A percentile compares a stretch with the other conserved stretches of the same genome.
phyloP scores from a whole-genome alignment of 2,329 filamentous ascomycete species.

The Fusarium sp. region DNA sequence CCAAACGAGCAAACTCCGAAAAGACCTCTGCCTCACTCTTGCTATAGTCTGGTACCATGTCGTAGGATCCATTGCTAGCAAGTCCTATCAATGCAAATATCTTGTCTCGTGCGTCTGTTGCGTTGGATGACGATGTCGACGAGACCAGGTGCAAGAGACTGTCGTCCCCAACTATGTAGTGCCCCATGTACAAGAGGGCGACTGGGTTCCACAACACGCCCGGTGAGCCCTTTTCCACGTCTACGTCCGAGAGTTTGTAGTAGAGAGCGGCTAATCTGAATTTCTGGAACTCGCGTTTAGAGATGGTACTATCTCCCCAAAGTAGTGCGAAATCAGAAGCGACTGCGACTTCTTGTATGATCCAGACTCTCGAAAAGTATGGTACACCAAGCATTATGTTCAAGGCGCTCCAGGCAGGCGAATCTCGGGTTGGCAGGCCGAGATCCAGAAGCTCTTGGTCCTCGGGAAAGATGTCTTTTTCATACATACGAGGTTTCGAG shows the following conservation, averaged over 20 bases:
- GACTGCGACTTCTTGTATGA: not conserved
- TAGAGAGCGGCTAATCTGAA: not conserved
- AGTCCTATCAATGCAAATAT: not conserved
- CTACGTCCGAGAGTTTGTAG: not conserved
- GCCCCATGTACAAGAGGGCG: fast-evolving
- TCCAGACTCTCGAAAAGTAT: not conserved
- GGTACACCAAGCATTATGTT: not conserved
- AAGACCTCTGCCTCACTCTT: not conserved
- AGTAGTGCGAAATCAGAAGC: not conserved
- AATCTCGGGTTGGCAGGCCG: not conserved
- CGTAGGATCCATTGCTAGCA: not conserved
- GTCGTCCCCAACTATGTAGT: fast-evolving
- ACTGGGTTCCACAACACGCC: not conserved
- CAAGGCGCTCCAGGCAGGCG: not conserved
- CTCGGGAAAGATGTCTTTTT: not conserved
- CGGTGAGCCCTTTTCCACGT: not conserved
- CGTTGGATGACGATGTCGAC: fast-evolving
- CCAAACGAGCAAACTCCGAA: not conserved
- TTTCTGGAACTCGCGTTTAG: fast-evolving
- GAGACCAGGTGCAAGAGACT: not conserved
- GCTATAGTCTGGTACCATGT: not conserved
- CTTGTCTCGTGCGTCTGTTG: not conserved
- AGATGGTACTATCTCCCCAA: not conserved
- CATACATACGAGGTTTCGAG: fast-evolving
- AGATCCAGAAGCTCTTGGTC: not conserved